Base-by-base conservation (phyloP, 805 yeast species). In the Zygotorulaspora danielsina region DNA sequence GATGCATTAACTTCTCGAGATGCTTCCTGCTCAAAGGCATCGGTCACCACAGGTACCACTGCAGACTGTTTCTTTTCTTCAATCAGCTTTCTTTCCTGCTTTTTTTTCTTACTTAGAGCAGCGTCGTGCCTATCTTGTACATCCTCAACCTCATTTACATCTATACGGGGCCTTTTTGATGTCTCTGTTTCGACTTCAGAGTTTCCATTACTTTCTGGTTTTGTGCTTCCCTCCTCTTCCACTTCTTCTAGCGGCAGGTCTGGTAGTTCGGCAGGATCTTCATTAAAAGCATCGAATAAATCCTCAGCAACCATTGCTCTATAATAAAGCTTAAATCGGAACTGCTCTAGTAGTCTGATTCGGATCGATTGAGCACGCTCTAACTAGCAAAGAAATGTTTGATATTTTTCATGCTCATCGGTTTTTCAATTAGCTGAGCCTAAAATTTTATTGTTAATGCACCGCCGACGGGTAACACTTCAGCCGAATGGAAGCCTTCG, bases 1-100 rank as follows among this genome's bases (percentile, higher is more conserved):
- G 94, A 83, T 1, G 84, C 86, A n/a, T 78, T 78, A 21, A 88
- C 94, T 61, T 87, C 94, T 61, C 95, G 72, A 3, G 86, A 80
- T 0, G 96, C 93, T 63, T 87, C 96, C 45, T 84, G 84, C 58
- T 87, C 96, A 36, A 88, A 76, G 4, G 85, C 72, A 63, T 88
- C 96, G 1, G 90, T 84, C 17, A 87, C 95, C 26, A 86, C 79
- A 0, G 95, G 88, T 22, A 72, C 71, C 12, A 76, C 72, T 6
- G 69, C 73, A 11, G 70, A 66, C 42, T 70, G 72, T 39, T 65
- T 64, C 49, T 70, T 64, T 42, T 67, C 64, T 18, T 61, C 67
- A 6, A 60, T 30, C 16, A 62, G 50, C 36, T 59, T 57, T 34
- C 55, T 51, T 24, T 50, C 51, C 38, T 55, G 54, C 50, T 57